Evolutionary conservation across 1,284 basidiomycete genomes (phyloP).

Genomic region (Entoloma clypeatum): DNA sequence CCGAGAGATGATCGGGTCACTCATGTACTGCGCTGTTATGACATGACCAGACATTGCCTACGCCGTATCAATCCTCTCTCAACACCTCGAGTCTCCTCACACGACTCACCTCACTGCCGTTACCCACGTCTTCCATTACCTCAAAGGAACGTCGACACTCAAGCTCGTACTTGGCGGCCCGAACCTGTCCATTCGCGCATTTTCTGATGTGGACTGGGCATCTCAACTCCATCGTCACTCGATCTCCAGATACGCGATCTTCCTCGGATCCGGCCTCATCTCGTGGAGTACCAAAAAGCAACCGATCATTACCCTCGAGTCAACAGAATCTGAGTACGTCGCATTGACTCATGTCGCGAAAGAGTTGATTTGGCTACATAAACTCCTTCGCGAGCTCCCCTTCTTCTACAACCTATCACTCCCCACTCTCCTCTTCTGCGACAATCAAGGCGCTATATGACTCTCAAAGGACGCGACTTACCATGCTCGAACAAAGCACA

Average conservation of each 20-base stretch:
- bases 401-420: background rate
- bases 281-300: too few relatives aligned
- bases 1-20: too few relatives aligned
- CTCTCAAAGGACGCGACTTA: background rate
- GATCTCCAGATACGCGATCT: constrained; percentile 23
- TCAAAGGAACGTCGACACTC: constrained; percentile 22
- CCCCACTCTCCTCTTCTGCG: background rate
- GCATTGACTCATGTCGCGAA: constrained; percentile 10
- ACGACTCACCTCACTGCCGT: too few relatives aligned
- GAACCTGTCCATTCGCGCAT: constrained; percentile 4
- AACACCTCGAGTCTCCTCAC: background rate
- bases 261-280: constrained; percentile 18
- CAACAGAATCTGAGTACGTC: too few relatives aligned
- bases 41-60: background rate
- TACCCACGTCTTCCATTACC: background rate
- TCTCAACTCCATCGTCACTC: constrained; percentile 19
- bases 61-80: background rate
- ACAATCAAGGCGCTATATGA: background rate
- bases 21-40: too few relatives aligned
- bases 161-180: constrained; percentile 17
- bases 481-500: constrained; percentile 11
- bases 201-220: constrained; percentile 28
- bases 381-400: too few relatives aligned
- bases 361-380: too few relatives aligned
- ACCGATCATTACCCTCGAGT: constrained; percentile 8